phyloP scores from a whole-genome alignment of 768 basidiomycete species.

The Leucosporidium yakuticum region DNA sequence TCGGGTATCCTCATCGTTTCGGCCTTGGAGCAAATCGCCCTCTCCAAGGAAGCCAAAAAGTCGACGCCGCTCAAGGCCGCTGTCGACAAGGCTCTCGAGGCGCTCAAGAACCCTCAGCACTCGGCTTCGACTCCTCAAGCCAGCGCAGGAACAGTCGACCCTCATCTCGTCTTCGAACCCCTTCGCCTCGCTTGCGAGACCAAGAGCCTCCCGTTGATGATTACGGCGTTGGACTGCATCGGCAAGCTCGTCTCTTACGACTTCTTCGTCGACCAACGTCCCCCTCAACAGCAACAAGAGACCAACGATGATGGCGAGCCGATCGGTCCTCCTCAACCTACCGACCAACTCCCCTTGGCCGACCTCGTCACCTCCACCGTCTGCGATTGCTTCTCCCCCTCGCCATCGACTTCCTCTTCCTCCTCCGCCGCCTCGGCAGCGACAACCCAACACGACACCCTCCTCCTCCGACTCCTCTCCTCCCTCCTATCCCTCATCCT shows the following conservation, averaged over 20 bases:
- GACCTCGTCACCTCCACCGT: constrained; percentile 93
- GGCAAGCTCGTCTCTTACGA: constrained; percentile 96
- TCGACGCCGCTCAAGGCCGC: constrained; percentile 36
- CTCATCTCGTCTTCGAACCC: constrained; percentile 91
- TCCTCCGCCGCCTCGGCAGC: constrained; percentile 67
- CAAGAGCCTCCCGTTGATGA: constrained; percentile 83
- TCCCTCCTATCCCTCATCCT: constrained; percentile 82
- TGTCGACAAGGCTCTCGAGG: constrained; percentile 35
- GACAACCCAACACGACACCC: constrained; percentile 35
- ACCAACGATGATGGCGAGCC: constrained; percentile 45
- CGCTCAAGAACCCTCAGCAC: constrained; percentile 25
- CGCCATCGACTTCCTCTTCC: constrained; percentile 51
- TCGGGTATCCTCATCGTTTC: constrained; percentile 37
- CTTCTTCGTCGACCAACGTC: constrained; percentile 74
- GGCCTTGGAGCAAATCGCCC: constrained; percentile 36
- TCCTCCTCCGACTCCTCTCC: constrained; percentile 94
- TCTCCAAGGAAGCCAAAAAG: constrained; percentile 37
- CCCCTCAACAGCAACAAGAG: constrained; percentile 46
- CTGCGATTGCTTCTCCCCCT: constrained; percentile 40
- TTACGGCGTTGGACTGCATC: constrained; percentile 93
- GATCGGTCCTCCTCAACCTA: background rate
- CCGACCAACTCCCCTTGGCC: constrained; percentile 53
- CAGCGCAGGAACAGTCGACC: constrained; percentile 40
- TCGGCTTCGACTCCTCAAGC: constrained; percentile 6
- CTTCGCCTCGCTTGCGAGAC: constrained; percentile 94